Percentiles rank a stretch among this genome's conserved stretches.
These are phyloP conservation scores for Tolypocladium ophioglossoides DNA, from an alignment of 2,329 filamentous ascomycete species.

Conservation along the genomic window DNA sequence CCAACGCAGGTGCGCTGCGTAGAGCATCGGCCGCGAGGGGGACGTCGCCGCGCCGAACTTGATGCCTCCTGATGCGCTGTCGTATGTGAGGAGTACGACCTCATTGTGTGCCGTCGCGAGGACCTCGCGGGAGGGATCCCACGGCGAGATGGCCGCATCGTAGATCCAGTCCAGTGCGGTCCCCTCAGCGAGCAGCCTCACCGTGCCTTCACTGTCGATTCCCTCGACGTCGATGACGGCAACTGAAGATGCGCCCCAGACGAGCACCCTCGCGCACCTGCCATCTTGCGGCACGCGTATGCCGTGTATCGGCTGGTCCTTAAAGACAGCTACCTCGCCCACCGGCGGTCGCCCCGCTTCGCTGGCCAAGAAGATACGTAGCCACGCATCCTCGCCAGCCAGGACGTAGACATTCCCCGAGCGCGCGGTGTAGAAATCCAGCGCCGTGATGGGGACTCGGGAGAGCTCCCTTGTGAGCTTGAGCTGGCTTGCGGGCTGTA, in stretches of 20 bases:
- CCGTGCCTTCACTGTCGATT: slow-evolving; percentile 9
- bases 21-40: slow-evolving; percentile 74
- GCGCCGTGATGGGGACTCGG: slow-evolving; percentile 48
- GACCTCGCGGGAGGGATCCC: slow-evolving; percentile 33
- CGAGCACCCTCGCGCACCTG: slow-evolving; percentile 25
- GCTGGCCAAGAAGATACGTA: slow-evolving; percentile 40
- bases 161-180: slow-evolving; percentile 67
- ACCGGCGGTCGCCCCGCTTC: slow-evolving; percentile 18
- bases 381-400: slow-evolving; percentile 48
- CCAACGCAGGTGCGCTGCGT: slow-evolving; percentile 68
- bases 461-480: slow-evolving; percentile 25
- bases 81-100: slow-evolving; percentile 41
- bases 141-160: slow-evolving; percentile 46
- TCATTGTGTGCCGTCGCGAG: slow-evolving; percentile 85
- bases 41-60: slow-evolving; percentile 42
- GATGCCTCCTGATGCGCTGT: slow-evolving; percentile 18
- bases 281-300: slow-evolving; percentile 35
- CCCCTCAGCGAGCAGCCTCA: slow-evolving; percentile 22
- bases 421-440: slow-evolving; percentile 36
- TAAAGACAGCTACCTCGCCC: slow-evolving; percentile 44
- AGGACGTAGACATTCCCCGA: slow-evolving; percentile 33
- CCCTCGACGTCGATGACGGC: slow-evolving; percentile 21
- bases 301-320: slow-evolving; percentile 63
- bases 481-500: slow-evolving; percentile 4
- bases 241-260: slow-evolving; percentile 63